Evolutionary conservation across 345 rosid species (phyloP).

Genomic region (Geranium brycei): DNA sequence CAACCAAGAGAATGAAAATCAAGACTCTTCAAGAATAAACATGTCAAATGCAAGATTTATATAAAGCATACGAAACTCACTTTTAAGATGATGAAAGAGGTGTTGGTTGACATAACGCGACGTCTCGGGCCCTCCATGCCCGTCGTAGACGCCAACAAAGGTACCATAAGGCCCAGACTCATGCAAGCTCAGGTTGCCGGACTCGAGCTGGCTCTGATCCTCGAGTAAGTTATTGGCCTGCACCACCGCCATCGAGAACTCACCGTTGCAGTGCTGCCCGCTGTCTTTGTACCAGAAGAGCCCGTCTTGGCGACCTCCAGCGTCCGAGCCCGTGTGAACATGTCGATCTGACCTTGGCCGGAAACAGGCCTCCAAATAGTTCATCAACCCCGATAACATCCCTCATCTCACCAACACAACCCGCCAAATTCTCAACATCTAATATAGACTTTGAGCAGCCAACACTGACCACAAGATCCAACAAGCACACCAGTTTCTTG

Average conservation of each 20-base stretch:
- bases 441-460: neutral
- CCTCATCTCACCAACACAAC: neutral
- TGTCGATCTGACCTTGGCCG: no score
- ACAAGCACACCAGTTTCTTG: neutral
- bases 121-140: constrained; percentile 36
- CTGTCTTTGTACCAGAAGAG: constrained; percentile 31
- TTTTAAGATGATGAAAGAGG: constrained; percentile 28
- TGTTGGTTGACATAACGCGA: constrained; percentile 24
- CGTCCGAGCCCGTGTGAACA: no score
- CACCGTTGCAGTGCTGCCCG: constrained; percentile 28
- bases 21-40: no score
- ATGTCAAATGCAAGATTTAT: no score
- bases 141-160: constrained; percentile 35
- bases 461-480: neutral
- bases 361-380: no score
- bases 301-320: constrained; percentile 23
- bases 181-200: constrained; percentile 21
- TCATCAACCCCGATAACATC: no score
- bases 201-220: constrained; percentile 34
- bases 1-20: no score
- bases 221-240: constrained; percentile 32
- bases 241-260: constrained; percentile 34
- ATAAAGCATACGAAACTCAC: constrained; percentile 10
- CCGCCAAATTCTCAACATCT: neutral
- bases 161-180: constrained; percentile 28